Conservation (phyloP, 495 filamentous ascomycete species). For the Rhypophila decipiens region DNA sequence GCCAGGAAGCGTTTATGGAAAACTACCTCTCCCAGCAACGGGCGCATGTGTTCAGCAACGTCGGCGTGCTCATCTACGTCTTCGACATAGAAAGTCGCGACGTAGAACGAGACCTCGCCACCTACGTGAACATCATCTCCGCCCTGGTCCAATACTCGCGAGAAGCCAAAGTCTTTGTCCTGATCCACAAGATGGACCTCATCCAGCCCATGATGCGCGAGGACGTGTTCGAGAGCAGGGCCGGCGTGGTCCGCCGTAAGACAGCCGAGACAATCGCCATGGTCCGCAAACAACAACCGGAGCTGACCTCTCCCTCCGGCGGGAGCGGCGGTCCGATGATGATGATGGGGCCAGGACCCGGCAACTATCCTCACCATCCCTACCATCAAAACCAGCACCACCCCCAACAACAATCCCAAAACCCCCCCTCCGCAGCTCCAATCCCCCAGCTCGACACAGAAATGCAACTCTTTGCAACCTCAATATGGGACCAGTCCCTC, state of each 20-base stretch:
- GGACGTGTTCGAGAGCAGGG: conserved; percentile 73
- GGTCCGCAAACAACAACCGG: conserved; percentile 25
- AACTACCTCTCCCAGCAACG: conserved; percentile 93
- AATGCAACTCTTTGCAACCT: conserved; percentile 76
- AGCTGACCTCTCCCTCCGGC: background rate
- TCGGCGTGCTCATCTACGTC: conserved; percentile 97
- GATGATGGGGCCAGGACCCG: too few relatives aligned
- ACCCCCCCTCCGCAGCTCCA: background rate
- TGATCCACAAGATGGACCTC: conserved; percentile 99
- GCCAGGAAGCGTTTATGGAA: conserved; percentile 97
- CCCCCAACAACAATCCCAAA: conserved; percentile 10
- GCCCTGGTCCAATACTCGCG: conserved; percentile 82
- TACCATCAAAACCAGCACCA: conserved; percentile 1
- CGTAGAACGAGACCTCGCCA: conserved; percentile 82
- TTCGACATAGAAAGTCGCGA: conserved; percentile 97
- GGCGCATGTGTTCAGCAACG: conserved; percentile 90
- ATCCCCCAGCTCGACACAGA: conserved; percentile 48
- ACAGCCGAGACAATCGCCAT: conserved; percentile 59
- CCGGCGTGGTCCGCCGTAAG: conserved; percentile 63
- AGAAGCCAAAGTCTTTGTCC: conserved; percentile 77
- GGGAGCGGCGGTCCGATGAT: background rate
- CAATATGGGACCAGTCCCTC: conserved; percentile 97
- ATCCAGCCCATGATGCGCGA: conserved; percentile 72
- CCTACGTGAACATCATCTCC: conserved; percentile 77
- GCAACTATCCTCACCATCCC: conserved; percentile 5